phyloP scores from a whole-genome alignment of 2,329 filamentous ascomycete species.

The Ophiostoma sp. region DNA sequence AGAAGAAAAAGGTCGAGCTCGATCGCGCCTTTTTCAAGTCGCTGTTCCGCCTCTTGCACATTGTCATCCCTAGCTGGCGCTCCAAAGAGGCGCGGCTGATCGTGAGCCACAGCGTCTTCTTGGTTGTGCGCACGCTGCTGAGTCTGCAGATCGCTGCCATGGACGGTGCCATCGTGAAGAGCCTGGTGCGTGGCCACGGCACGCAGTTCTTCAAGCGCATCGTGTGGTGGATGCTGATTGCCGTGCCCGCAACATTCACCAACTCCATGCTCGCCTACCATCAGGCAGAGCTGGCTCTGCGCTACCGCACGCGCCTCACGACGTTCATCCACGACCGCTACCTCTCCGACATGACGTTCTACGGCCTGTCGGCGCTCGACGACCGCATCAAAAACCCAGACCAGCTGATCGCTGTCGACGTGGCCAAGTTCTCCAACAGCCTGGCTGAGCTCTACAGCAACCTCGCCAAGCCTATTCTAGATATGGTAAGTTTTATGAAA shows the following conservation, averaged over 20 bases:
- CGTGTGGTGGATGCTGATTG: conserved; percentile 98
- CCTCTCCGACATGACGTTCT: conserved; percentile 95
- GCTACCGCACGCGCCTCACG: conserved; percentile 90
- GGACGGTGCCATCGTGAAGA: conserved; percentile 89
- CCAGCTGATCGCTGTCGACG: conserved; percentile 93
- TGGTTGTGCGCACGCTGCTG: conserved; percentile 84
- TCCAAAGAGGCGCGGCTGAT: conserved; percentile 84
- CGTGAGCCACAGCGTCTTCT: conserved; percentile 85
- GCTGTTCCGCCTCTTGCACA: conserved; percentile 69
- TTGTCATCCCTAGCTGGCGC: conserved; percentile 84
- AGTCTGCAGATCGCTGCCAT: conserved; percentile 94
- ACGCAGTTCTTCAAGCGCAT: conserved; percentile 83
- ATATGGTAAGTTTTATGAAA: conserved; percentile 52
- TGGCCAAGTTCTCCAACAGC: conserved; percentile 93
- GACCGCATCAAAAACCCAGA: conserved; percentile 98
- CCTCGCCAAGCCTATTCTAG: conserved; percentile 85
- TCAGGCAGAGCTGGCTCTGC: conserved; percentile 86
- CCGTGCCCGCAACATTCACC: conserved; percentile 91
- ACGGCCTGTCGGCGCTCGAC: conserved; percentile 88
- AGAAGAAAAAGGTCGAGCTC: conserved; percentile 78
- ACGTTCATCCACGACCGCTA: conserved; percentile 93
- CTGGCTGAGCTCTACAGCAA: conserved; percentile 94
- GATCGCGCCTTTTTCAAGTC: conserved; percentile 77
- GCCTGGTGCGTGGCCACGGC: conserved; percentile 82
- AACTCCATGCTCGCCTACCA: conserved; percentile 99